Evolutionary conservation across 2,329 filamentous ascomycete species (phyloP).

Genomic region (Monilinia fructicola): DNA sequence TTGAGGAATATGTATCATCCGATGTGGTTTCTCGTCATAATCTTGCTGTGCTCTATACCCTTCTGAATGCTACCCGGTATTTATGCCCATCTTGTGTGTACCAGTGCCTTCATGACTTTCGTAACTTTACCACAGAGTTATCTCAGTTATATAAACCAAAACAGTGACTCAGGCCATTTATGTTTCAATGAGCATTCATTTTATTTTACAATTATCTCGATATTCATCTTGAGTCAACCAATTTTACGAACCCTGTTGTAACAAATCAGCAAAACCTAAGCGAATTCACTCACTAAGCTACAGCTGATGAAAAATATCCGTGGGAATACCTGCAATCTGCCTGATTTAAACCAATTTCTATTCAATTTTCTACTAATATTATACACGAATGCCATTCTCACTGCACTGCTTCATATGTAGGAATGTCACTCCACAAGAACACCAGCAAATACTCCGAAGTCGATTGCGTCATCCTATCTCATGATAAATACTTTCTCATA

Average conservation of each 20-base stretch:
- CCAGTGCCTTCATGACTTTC: background rate
- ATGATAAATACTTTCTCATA: background rate
- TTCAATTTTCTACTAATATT: background rate
- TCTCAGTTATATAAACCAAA: background rate
- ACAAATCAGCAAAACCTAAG: background rate
- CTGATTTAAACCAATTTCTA: background rate
- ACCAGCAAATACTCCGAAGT: background rate
- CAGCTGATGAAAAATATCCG: background rate
- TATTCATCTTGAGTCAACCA: background rate
- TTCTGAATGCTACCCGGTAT: too few species aligned
- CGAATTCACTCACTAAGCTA: background rate
- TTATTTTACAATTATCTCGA: too few species aligned
- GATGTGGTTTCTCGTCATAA: background rate
- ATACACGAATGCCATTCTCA: background rate
- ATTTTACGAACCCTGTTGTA: background rate
- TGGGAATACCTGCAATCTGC: background rate
- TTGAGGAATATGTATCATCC: background rate
- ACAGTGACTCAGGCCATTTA: background rate
- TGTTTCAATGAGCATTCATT: background rate
- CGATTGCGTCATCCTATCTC: background rate
- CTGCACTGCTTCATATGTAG: background rate
- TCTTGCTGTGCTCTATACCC: background rate
- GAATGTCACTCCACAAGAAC: background rate
- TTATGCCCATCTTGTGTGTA: background rate
- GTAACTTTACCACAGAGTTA: too few species aligned